Conservation (phyloP, 2,329 filamentous ascomycete genomes). For the Hymenoscyphus linearis region DNA sequence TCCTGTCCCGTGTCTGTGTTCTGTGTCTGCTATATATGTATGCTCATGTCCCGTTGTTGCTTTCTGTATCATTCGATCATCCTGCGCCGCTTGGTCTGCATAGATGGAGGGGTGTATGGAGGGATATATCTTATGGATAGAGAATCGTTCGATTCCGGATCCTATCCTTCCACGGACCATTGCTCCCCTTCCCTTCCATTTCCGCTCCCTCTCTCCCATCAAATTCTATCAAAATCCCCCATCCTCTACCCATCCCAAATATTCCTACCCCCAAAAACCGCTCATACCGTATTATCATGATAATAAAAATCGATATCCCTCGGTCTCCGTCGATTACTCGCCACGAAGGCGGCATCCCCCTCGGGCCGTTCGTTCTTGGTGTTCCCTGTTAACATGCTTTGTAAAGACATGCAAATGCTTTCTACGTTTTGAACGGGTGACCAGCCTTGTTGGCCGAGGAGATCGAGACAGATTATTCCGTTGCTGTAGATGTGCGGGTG, state of each 20-base stretch:
- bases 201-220: not conserved
- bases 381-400: conserved; percentile 97
- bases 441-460: conserved; percentile 85
- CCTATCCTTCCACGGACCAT: not conserved
- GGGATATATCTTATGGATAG: too few relatives aligned
- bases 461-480: conserved; percentile 95
- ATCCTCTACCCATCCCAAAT: conserved; percentile 31
- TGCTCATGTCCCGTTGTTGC: too few relatives aligned
- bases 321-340: conserved; percentile 70
- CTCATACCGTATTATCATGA: conserved; percentile 71
- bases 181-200: not conserved
- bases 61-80: too few relatives aligned
- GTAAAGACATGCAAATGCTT: conserved; percentile 92
- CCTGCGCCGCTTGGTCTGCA: too few relatives aligned
- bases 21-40: too few relatives aligned
- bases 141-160: too few relatives aligned
- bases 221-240: not conserved
- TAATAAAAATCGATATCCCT: conserved; percentile 91
- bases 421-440: conserved; percentile 96
- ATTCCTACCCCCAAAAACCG: not conserved
- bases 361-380: conserved; percentile 84
- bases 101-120: too few relatives aligned
- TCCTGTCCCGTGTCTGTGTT: too few relatives aligned
- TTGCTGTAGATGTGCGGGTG: conserved; percentile 97
- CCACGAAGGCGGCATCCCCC: conserved; percentile 85